A percentile compares a stretch with the other conserved stretches of the same genome.
Conservation (phyloP, 169 alveolate genomes). For the Plasmodium sp. region DNA sequence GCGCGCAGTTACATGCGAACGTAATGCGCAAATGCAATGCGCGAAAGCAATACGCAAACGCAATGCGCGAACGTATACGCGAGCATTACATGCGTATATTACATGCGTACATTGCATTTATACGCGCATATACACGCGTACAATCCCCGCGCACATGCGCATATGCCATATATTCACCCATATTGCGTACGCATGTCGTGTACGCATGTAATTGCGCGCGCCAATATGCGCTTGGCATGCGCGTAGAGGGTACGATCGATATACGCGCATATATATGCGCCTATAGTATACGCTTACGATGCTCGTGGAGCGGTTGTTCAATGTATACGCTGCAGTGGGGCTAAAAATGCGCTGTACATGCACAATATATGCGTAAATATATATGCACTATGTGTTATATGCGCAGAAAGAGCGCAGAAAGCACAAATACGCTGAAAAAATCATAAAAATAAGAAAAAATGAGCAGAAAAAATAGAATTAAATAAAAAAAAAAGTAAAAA, state of each 20-base stretch:
- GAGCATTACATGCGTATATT: neutral
- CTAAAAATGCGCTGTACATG: neutral
- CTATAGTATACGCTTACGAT: neutral
- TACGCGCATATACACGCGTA: neutral
- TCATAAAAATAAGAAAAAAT: neutral
- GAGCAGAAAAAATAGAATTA: neutral
- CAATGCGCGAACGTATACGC: neutral
- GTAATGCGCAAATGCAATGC: neutral
- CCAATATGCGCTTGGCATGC: neutral
- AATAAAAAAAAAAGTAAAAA: neutral
- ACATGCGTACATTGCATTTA: neutral
- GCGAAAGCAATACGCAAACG: neutral
- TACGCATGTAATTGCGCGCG: neutral
- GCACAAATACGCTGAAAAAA: neutral
- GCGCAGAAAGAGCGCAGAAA: neutral
- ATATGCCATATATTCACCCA: neutral
- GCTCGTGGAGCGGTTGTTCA: neutral
- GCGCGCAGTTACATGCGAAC: neutral
- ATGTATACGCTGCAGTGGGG: neutral
- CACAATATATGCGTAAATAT: neutral
- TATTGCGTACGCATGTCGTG: neutral
- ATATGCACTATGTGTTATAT: neutral
- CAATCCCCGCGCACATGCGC: neutral
- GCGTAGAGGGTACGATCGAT: neutral
- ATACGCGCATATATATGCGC: neutral